These are phyloP conservation scores for Zymoseptoria brevis DNA, from an alignment of 2,329 filamentous ascomycete species.

Conservation along the genomic window DNA sequence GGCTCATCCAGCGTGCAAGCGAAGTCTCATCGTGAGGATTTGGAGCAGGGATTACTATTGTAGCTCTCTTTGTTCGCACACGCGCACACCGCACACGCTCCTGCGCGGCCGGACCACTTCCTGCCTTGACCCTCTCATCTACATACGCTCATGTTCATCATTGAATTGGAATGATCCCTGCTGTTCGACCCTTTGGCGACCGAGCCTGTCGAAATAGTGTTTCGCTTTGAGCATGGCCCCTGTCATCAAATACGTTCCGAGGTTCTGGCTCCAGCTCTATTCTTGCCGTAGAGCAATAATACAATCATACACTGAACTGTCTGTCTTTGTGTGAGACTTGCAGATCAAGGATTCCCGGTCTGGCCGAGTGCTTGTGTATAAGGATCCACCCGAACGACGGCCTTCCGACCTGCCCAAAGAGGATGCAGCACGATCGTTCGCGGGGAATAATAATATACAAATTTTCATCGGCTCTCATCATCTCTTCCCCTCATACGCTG, in stretches of 20 bases:
- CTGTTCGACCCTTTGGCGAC: conserved; percentile 1
- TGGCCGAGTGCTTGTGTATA: not conserved
- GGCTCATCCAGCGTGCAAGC: conserved; percentile 6
- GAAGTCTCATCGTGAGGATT: conserved; percentile 1
- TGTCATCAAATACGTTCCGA: conserved; percentile 1
- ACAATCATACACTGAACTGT: not conserved
- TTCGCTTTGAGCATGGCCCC: conserved; percentile 3
- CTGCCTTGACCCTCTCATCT: conserved; percentile 1
- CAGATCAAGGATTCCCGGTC: not conserved
- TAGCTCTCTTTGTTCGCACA: conserved; percentile 6
- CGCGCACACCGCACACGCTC: not conserved
- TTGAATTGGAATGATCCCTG: conserved; percentile 5
- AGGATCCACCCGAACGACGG: not conserved
- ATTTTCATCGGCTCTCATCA: not conserved
- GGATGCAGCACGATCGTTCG: not conserved
- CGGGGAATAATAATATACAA: not conserved
- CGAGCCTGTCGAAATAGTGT: conserved; percentile 1
- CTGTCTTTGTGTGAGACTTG: not conserved
- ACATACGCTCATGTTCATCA: not conserved
- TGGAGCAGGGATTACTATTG: not conserved
- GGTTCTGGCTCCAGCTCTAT: conserved; percentile 2
- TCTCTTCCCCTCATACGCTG: not conserved
- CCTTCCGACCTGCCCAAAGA: not conserved
- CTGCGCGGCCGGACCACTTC: not conserved
- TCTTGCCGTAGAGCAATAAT: not conserved